Conservation (phyloP, 1,284 basidiomycete species). For the Ustilago bromivora region DNA sequence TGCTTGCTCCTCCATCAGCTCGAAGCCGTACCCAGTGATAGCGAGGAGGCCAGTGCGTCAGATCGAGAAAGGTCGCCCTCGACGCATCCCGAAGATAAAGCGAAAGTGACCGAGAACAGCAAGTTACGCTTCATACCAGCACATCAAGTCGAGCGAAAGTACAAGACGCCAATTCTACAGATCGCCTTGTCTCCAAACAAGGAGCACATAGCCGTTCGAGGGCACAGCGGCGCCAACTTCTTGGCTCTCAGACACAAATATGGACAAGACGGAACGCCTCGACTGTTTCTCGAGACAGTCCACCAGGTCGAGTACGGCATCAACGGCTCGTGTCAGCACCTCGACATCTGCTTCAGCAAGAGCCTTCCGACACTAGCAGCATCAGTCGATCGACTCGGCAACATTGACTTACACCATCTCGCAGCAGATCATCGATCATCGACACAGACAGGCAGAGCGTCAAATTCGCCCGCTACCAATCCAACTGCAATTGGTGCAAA, state of each 20-base stretch:
- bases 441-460: neutral
- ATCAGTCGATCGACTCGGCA: constrained; percentile 26
- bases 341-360: constrained; percentile 28
- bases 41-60: neutral
- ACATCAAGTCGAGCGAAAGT: constrained; percentile 12
- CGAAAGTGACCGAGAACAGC: constrained; percentile 9
- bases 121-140: constrained; percentile 25
- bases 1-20: constrained; percentile 42
- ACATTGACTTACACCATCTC: constrained; percentile 16
- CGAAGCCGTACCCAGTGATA: neutral
- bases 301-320: constrained; percentile 12
- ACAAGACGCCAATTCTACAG: constrained; percentile 35
- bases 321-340: constrained; percentile 20
- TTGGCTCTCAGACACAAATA: constrained; percentile 2
- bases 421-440: neutral
- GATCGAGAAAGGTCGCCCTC: neutral
- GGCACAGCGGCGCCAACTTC: constrained; percentile 26
- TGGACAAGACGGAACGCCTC: neutral
- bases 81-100: constrained; percentile 15
- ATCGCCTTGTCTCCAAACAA: constrained; percentile 16
- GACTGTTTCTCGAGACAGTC: constrained; percentile 11
- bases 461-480: neutral
- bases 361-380: constrained; percentile 1
- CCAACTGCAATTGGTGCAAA: neutral
- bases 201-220: constrained; percentile 19